Base-by-base conservation (phyloP, 371 early-diverging fungal genomes). In the Zancudomyces culisetae region DNA sequence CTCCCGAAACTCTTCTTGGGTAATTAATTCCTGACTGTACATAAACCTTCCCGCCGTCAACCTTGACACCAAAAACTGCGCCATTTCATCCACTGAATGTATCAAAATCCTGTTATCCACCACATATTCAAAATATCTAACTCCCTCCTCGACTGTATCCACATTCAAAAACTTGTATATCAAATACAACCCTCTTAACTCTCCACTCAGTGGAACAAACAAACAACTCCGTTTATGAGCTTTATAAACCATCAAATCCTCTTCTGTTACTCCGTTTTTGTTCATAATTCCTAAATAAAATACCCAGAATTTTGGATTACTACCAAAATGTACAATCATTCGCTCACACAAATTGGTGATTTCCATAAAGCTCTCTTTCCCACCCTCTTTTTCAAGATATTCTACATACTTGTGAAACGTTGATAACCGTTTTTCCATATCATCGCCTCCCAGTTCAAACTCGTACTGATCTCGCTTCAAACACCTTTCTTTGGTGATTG, bases 11-110 rank as follows among this genome's bases (percentile, higher is more conserved):
- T 48, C n/a, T 27, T 27, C 29, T 27, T 48, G 26, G 29, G 18
- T 27, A 27, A 13, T 23, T 24, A 48, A 27, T 35, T 15, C 35
- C n/a, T 48, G 24, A 26, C n/a, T 24, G 29, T 48, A 48, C n/a
- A 48, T 24, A 4, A 26, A 23, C n/a, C 29, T 20, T 20, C 24
- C 48, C 18, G 27, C 26, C n/a, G 48, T 3, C 27, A 48, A 8
- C 26, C 48, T 20, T 23, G 48, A 15, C 27, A 48, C 22, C 29
- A 48, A 27, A 27, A 48, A 48, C n/a, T 3, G n/a, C 13, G 48
- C 48, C 48, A 48, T 48, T 48, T 48, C 48, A n/a, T 27, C n/a
- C 26, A 27, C 2, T 4, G 48, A 48, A 27, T 48, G 26, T 18
- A 23, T 27, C 3, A 48, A 27, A n/a, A 48, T 4, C 27, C 26